These are phyloP conservation scores for Flaveria brownii DNA, from an alignment of 129 eudicot genomes.

Conservation along the genomic window DNA sequence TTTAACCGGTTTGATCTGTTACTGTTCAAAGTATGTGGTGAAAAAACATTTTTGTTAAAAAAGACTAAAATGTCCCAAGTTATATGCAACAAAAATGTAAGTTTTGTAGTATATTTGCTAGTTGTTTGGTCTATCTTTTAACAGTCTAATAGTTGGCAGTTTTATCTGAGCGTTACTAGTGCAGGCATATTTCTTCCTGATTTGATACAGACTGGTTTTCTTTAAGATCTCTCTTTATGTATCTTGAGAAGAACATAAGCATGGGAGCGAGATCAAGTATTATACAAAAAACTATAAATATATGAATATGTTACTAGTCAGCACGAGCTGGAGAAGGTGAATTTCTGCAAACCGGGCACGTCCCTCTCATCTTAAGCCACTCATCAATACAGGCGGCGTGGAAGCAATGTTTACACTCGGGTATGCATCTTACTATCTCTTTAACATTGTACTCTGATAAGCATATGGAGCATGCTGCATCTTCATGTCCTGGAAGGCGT, in stretches of 20 bases:
- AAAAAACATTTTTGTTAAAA: neutral
- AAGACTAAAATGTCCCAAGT: neutral
- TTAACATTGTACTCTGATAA: constrained; percentile 54
- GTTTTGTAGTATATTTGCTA: neutral
- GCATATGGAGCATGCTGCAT: constrained; percentile 66
- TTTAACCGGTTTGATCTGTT: neutral
- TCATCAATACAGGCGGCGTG: constrained; percentile 75
- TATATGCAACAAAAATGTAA: neutral
- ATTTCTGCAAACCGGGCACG: constrained; percentile 75
- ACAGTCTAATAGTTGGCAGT: neutral
- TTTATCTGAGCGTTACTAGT: constrained; percentile 11
- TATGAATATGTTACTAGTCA: constrained; percentile 5
- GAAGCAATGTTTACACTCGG: constrained; percentile 77
- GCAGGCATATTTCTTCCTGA: constrained; percentile 50
- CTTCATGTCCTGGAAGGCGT: constrained; percentile 69
- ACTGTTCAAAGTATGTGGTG: neutral
- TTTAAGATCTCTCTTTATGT: neutral
- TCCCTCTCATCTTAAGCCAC: constrained; percentile 64
- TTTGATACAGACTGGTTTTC: constrained; percentile 5
- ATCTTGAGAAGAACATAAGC: constrained; percentile 19
- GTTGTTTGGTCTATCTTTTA: neutral
- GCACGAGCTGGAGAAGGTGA: constrained; percentile 53
- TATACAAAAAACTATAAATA: constrained; percentile 9
- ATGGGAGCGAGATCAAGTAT: neutral
- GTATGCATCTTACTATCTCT: constrained; percentile 59